These are phyloP conservation scores for Davidsoniella australis DNA, from an alignment of 2,329 filamentous ascomycete species.

Conservation along the genomic window DNA sequence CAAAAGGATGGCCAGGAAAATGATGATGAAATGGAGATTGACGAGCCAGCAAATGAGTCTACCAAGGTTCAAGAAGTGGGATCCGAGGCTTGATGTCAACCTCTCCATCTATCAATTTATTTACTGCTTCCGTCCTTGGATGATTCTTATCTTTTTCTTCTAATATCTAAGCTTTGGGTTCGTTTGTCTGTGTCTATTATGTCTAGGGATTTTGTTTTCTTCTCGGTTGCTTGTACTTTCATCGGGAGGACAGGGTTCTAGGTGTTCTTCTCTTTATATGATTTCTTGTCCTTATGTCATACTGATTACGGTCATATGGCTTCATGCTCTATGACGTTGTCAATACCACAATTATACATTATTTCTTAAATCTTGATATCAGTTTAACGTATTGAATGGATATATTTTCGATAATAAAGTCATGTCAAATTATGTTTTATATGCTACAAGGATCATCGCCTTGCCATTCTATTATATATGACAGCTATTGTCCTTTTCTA, in stretches of 20 bases:
- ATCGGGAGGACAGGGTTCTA: neutral
- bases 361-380: too few species aligned
- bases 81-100: neutral
- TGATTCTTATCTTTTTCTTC: neutral
- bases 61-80: neutral
- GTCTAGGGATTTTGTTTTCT: neutral
- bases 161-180: neutral
- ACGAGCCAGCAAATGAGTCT: neutral
- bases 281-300: neutral
- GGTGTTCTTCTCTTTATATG: neutral
- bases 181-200: neutral
- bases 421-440: neutral
- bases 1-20: neutral
- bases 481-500: slow-evolving; percentile 12
- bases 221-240: too few species aligned
- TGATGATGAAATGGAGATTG: slow-evolving; percentile 2
- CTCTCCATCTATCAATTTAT: too few species aligned
- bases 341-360: too few species aligned
- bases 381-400: too few species aligned
- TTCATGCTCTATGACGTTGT: too few species aligned
- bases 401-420: too few species aligned
- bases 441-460: neutral
- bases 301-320: neutral
- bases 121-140: too few species aligned
- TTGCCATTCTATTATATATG: neutral